Evolutionary conservation across 2,329 filamentous ascomycete genomes (phyloP), one percentile per base, ranked within the genome.

Genomic region (Didymosphaeria variabile): DNA sequence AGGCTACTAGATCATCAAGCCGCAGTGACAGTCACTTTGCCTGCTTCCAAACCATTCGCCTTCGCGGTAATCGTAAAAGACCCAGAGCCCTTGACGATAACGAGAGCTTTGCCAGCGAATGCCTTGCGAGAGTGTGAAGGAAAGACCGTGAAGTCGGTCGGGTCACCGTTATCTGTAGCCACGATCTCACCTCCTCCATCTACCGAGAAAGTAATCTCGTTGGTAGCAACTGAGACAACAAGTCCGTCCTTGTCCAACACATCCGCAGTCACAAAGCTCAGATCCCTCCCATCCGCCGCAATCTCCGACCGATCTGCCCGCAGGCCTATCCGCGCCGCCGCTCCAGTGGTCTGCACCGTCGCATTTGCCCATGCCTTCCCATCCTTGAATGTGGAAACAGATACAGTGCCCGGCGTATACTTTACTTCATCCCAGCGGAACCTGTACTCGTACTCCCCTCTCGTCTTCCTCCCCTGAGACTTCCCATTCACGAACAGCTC

Each of bases 401-500:
- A 70, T 21, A 86, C 59, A 51, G 84, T 78, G 12, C 84, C 84
- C 0, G 84, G 74, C 46, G 79, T 62, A 65, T 86, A 87, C 1
- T 72, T 69, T 1, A 86, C 79, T 1, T 82, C 71, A 65, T 86
- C 83, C 84, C 84, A 86, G 4, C 84, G 80, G 67, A 86, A 82
- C 23, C 84, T 80, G 65, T 85, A 86, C 19, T 75, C 68, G n/a
- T 67, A 74, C 38, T 72, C 54, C 0, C 60, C 75, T 52, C 73
- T 77, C 59, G 71, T 77, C 60, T 74, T 65, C 1, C 78, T 69
- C 1, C 85, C 85, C 3, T 76, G 76, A 0, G 82, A 84, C 46
- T 77, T 64, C 3, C 81, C 83, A 56, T 86, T 87, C 12, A 86
- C 67, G 61, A 86, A 86, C 3, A 87, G 71, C 74, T 87, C 85